Evolutionary conservation across 2,329 filamentous ascomycete genomes (phyloP).

Genomic region (Simplicillium sp.): DNA sequence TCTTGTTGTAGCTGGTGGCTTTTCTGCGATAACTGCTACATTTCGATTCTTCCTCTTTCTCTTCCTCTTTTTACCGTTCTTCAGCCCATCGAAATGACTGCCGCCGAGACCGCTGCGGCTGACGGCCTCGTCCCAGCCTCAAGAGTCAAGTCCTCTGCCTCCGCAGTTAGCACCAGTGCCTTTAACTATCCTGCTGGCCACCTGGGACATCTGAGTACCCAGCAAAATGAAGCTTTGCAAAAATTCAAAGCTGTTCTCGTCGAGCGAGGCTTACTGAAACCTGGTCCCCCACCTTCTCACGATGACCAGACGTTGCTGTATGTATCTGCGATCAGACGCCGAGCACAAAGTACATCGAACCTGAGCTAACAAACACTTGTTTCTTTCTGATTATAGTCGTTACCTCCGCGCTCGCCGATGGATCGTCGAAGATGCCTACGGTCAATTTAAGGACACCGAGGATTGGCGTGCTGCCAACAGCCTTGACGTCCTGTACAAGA

Average conservation of each 20-base stretch:
- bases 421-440: conserved; percentile 64
- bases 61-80: too few species aligned
- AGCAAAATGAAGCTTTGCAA: conserved; percentile 57
- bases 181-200: conserved; percentile 66
- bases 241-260: conserved; percentile 63
- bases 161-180: conserved; percentile 21
- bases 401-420: conserved; percentile 82
- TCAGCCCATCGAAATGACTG: too few species aligned
- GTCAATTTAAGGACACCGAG: conserved; percentile 82
- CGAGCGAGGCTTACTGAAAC: conserved; percentile 55
- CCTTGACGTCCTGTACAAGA: conserved; percentile 71
- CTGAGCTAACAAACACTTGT: background rate
- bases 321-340: conserved; percentile 15
- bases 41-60: too few species aligned
- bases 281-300: conserved; percentile 49
- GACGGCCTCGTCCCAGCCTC: background rate
- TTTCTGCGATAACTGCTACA: too few species aligned
- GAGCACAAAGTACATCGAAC: too few species aligned
- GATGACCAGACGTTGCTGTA: conserved; percentile 67
- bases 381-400: conserved; percentile 41
- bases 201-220: conserved; percentile 62
- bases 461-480: conserved; percentile 76
- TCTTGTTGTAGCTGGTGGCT: too few species aligned
- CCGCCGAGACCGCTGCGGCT: too few species aligned
- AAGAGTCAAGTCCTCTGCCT: conserved; percentile 6